Evolutionary conservation across 495 filamentous ascomycete species (phyloP).

Genomic region (Penicillium parvum): DNA sequence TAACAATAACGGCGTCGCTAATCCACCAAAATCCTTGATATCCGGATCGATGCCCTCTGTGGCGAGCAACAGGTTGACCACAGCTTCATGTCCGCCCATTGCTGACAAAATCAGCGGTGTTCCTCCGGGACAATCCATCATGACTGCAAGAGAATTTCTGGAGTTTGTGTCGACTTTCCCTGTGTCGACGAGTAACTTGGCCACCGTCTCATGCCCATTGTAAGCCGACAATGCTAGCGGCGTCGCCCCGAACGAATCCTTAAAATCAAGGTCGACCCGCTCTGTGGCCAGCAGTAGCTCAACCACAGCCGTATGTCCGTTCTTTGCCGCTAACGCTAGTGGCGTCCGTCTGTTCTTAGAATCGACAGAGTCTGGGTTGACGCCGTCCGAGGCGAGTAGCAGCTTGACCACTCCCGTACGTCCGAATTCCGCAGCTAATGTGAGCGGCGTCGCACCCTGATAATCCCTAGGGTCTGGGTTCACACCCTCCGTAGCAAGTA

Average conservation of each 20-base stretch:
- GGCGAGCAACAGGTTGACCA: background rate
- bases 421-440: background rate
- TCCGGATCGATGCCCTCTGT: background rate
- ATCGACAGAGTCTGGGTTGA: background rate
- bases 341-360: background rate
- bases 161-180: background rate
- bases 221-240: too few relatives aligned
- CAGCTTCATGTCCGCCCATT: background rate
- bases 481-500: conserved; percentile 10
- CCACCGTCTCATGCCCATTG: too few relatives aligned
- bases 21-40: background rate
- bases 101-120: background rate
- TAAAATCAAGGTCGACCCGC: too few relatives aligned
- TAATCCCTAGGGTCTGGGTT: background rate
- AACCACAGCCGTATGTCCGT: background rate
- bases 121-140: background rate
- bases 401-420: background rate
- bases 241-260: too few relatives aligned
- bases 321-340: background rate
- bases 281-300: background rate
- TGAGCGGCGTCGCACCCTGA: background rate
- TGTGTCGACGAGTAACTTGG: background rate
- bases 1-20: background rate
- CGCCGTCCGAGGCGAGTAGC: background rate
- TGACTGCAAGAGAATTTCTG: too few relatives aligned